Evolutionary conservation across 176 grass and related monocot genomes (phyloP).

Genomic region (Zea luxurians): DNA sequence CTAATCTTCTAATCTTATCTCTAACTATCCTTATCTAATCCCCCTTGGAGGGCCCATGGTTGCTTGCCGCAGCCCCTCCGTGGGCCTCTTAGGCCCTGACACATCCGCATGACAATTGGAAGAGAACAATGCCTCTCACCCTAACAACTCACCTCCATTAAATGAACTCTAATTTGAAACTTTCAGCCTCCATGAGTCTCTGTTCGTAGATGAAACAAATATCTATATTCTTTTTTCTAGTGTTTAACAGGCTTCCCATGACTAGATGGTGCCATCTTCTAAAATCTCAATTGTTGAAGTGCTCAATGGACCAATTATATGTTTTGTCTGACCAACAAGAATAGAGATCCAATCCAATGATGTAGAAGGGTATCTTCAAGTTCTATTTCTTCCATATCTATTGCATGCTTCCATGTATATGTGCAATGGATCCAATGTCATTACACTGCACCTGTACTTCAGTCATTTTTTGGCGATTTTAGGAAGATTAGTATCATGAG

Average conservation of each 20-base stretch:
- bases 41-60: too few relatives aligned
- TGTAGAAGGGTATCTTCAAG: not conserved
- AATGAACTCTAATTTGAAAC: not conserved
- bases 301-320: not conserved
- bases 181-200: not conserved
- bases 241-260: not conserved
- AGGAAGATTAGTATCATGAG: not conserved
- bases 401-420: constrained; percentile 21
- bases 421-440: not conserved
- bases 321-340: not conserved
- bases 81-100: too few relatives aligned
- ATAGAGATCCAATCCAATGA: not conserved
- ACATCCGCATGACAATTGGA: not conserved
- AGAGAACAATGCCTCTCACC: constrained; percentile 1
- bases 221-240: not conserved
- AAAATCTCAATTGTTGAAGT: not conserved
- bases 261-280: not conserved
- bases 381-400: not conserved
- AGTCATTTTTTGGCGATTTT: constrained; percentile 6
- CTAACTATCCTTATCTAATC: too few relatives aligned
- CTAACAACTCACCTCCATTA: not conserved
- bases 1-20: too few relatives aligned
- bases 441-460: not conserved
- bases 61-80: too few relatives aligned
- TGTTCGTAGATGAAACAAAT: constrained; percentile 10